phyloP scores from a whole-genome alignment of 2,329 filamentous ascomycete species.

The Epichloe typhina region DNA sequence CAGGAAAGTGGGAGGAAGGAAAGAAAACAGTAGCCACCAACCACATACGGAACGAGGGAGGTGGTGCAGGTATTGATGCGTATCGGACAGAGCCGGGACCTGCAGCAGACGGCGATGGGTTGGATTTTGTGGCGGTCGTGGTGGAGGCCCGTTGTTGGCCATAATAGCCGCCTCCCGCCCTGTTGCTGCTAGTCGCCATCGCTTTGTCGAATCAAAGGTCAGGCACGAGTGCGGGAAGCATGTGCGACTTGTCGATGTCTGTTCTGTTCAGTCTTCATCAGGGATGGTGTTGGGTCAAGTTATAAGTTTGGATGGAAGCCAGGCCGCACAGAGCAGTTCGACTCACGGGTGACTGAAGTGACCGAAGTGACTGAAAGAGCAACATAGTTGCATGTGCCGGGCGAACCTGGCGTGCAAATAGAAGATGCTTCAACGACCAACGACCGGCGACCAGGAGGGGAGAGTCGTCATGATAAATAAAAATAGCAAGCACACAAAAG shows the following conservation, averaged over 20 bases:
- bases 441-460: too few relatives aligned
- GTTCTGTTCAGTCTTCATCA: not conserved
- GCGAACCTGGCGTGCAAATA: too few relatives aligned
- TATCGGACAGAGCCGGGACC: conserved; percentile 2
- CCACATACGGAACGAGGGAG: conserved; percentile 39
- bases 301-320: too few relatives aligned
- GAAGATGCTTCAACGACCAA: too few relatives aligned
- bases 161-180: not conserved
- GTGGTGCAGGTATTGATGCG: conserved; percentile 24
- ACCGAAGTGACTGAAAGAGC: not conserved
- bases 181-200: not conserved
- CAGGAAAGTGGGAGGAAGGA: not conserved
- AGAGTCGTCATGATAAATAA: too few relatives aligned
- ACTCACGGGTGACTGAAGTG: not conserved
- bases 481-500: too few relatives aligned
- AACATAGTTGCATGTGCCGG: not conserved
- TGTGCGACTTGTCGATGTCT: too few relatives aligned
- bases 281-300: too few relatives aligned
- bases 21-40: not conserved
- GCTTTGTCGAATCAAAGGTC: not conserved
- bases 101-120: conserved; percentile 1
- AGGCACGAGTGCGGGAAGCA: too few relatives aligned
- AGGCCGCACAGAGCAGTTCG: not conserved
- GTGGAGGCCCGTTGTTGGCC: not conserved
- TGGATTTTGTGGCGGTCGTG: not conserved